Percentiles rank a stretch among this genome's conserved stretches.
phyloP scores from a whole-genome alignment of 2,329 filamentous ascomycete species.

The Fusarium tupiense region DNA sequence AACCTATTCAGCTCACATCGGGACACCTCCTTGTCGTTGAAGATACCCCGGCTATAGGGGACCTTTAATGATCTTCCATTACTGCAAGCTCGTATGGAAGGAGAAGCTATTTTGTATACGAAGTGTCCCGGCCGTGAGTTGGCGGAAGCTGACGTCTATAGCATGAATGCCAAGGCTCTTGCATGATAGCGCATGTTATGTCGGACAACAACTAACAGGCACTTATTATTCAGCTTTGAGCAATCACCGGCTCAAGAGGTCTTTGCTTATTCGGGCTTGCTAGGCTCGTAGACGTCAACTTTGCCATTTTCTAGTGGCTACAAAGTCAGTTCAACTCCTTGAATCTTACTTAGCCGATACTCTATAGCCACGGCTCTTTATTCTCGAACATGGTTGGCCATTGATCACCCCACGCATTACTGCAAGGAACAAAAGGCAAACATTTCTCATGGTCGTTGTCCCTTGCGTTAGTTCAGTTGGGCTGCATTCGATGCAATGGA shows the following conservation, averaged over 20 bases:
- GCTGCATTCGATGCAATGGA: neutral
- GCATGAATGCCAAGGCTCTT: neutral
- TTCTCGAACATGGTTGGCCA: neutral
- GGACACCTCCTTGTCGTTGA: neutral
- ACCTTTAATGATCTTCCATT: neutral
- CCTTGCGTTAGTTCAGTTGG: slow-evolving; percentile 18
- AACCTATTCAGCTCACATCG: neutral
- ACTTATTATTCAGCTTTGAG: neutral
- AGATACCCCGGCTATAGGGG: neutral
- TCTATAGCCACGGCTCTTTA: slow-evolving; percentile 13
- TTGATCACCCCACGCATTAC: slow-evolving; percentile 1
- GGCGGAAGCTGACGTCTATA: neutral
- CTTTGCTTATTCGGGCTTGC: neutral
- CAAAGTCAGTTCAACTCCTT: neutral
- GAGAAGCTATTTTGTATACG: neutral
- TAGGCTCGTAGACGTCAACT: neutral
- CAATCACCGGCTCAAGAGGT: neutral
- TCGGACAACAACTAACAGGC: neutral
- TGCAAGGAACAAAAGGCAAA: slow-evolving; percentile 17
- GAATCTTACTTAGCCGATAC: neutral
- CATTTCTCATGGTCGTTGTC: slow-evolving; percentile 5
- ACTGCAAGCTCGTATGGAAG: neutral
- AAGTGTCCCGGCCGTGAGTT: neutral
- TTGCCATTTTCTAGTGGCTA: neutral
- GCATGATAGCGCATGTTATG: neutral